Percentiles rank a stretch among this genome's conserved stretches.
Evolutionary conservation across 2,329 filamentous ascomycete genomes (phyloP).

Genomic region (Fusarium nisikadoi): DNA sequence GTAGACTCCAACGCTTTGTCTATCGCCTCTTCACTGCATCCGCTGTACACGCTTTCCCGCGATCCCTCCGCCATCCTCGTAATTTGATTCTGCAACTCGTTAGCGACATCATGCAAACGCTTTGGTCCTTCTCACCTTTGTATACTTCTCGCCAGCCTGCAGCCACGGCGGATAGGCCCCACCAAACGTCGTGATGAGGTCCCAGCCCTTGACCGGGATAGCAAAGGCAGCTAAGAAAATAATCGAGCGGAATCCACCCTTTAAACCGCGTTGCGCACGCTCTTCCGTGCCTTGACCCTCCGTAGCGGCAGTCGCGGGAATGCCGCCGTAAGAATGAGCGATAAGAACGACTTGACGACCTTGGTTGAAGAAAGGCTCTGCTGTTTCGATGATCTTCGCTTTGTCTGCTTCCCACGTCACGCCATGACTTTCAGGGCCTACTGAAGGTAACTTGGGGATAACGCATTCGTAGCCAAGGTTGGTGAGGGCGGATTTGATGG

Average conservation of each 20-base stretch:
- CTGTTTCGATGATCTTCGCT: not conserved
- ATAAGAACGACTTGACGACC: conserved; percentile 3
- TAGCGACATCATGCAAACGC: not conserved
- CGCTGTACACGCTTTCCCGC: not conserved
- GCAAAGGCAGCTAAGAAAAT: conserved; percentile 20
- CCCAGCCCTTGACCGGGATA: conserved; percentile 22
- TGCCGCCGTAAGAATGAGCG: conserved; percentile 23
- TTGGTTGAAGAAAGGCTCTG: not conserved
- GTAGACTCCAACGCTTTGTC: not conserved
- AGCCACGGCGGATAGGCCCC: conserved; percentile 12
- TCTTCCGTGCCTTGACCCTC: conserved; percentile 2
- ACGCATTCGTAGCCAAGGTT: not conserved
- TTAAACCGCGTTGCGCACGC: not conserved
- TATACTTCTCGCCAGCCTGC: not conserved
- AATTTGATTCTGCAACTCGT: not conserved
- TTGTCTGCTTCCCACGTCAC: conserved; percentile 21
- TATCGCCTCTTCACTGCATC: not conserved
- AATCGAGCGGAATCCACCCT: conserved; percentile 9
- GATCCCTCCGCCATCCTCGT: not conserved
- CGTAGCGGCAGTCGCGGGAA: conserved; percentile 10
- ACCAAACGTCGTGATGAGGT: conserved; percentile 15
- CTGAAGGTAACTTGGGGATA: not conserved
- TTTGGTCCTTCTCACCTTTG: not conserved
- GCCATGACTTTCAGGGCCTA: conserved; percentile 4
- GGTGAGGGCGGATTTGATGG: not conserved